These are phyloP conservation scores for Microcos paniculata DNA, from an alignment of 345 rosid genomes.

Conservation along the genomic window DNA sequence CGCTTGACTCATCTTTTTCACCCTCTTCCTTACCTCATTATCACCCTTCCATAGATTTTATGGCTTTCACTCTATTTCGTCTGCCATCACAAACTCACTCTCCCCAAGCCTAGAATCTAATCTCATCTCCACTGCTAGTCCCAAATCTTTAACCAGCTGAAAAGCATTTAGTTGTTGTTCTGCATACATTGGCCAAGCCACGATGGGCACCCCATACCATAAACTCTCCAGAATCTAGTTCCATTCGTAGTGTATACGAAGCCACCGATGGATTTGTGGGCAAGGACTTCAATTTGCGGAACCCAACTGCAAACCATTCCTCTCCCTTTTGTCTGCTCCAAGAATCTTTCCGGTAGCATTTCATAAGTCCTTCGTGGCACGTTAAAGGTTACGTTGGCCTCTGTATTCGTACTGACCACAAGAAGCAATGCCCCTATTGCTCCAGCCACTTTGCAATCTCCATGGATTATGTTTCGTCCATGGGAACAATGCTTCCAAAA, in stretches of 20 bases:
- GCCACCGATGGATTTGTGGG: constrained; percentile 32
- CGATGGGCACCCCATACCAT: constrained; percentile 42
- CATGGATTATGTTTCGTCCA: background rate
- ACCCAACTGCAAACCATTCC: constrained; percentile 35
- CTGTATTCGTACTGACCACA: background rate
- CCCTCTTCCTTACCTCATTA: constrained; percentile 20
- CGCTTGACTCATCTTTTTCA: constrained; percentile 24
- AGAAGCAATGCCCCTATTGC: background rate
- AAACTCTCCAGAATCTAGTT: constrained; percentile 44
- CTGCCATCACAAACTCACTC: constrained; percentile 25
- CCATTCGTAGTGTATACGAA: constrained; percentile 52
- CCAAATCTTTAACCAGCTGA: constrained; percentile 38
- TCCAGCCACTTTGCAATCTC: background rate
- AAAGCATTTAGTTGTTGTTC: constrained; percentile 57
- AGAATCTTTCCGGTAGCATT: constrained; percentile 34
- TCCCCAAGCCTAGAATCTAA: constrained; percentile 21
- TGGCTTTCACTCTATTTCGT: constrained; percentile 36
- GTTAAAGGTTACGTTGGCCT: background rate
- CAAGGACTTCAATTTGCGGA: constrained; percentile 37
- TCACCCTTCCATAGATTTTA: constrained; percentile 23
- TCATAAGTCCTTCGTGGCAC: constrained; percentile 1
- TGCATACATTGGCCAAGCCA: constrained; percentile 45
- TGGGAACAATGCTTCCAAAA: background rate
- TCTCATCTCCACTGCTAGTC: constrained; percentile 33
- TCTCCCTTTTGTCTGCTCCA: constrained; percentile 22